Evolutionary conservation across 2,329 filamentous ascomycete species (phyloP), one percentile per base, ranked within the genome.

Genomic region (Rhexocercosporidium sp.): DNA sequence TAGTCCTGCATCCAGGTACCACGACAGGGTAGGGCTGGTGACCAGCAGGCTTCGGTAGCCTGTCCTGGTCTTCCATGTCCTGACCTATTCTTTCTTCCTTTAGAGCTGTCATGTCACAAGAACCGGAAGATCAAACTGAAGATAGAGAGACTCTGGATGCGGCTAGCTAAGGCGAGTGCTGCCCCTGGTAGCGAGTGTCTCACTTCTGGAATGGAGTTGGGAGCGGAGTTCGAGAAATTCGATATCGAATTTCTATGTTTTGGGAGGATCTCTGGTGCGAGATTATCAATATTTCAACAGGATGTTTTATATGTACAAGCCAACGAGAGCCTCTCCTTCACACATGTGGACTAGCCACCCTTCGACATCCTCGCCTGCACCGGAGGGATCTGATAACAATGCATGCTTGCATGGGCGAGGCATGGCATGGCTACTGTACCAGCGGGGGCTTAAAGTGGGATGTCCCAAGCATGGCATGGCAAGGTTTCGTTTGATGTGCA

Each of bases 301-400:
- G 29, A n/a, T 37, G 11, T 12, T 34, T 56, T 56, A 37, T 18
- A 34, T 22, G 20, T 47, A 20, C n/a, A 47, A 37, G 20, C 56
- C 56, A 44, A 59, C 56, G 56, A 44, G 34, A 59, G 57, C 39
- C 41, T 57, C 41, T 46, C 37, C 16, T 6, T 31, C 41, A 31
- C 39, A 31, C 39, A 29, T 46, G 57, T 60, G 57, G 57, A 46
- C 39, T 47, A 6, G 3, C 39, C 39, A 60, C 57, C 39, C 46
- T 31, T 60, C 57, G 47, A 27, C 39, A 60, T 9, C 22, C 57
- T 46, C 37, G 37, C 56, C 56, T 34, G 25, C 25, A 47, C 37
- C 22, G 25, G 37, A 46, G 37, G 57, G 57, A 60, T 60, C 57
- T 46, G 57, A 60, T 60, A 60, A 46, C 54, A 39, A 12, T 57